Conservation (phyloP, 2,329 filamentous ascomycete genomes). For the Claviceps humidiphila region DNA sequence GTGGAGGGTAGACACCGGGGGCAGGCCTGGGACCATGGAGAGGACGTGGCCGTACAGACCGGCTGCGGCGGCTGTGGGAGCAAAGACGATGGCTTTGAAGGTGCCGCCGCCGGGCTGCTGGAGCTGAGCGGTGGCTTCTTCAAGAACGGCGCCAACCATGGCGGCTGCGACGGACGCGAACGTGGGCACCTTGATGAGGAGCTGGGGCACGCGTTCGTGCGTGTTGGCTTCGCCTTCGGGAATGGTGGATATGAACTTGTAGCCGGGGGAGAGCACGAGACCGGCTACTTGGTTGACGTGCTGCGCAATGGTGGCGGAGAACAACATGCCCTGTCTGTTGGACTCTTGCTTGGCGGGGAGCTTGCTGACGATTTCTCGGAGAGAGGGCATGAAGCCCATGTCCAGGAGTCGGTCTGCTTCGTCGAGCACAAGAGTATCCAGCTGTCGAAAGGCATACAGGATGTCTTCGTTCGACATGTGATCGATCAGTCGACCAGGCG, state of each 20-base stretch:
- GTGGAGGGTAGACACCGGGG: constrained; percentile 33
- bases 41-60: constrained; percentile 37
- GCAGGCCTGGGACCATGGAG: constrained; percentile 23
- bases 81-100: constrained; percentile 81
- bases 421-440: constrained; percentile 73
- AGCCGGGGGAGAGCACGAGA: constrained; percentile 52
- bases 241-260: constrained; percentile 74
- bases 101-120: constrained; percentile 18
- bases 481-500: constrained; percentile 66
- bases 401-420: constrained; percentile 74
- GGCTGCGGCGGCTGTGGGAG: constrained; percentile 44
- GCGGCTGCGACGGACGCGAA: constrained; percentile 53
- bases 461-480: constrained; percentile 64
- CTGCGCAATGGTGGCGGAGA: constrained; percentile 70
- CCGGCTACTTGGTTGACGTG: constrained; percentile 67
- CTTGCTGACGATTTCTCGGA: constrained; percentile 62
- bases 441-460: constrained; percentile 47
- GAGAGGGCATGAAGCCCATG: constrained; percentile 68
- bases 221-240: constrained; percentile 62
- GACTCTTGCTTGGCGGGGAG: constrained; percentile 49
- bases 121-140: constrained; percentile 25
- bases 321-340: constrained; percentile 62
- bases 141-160: constrained; percentile 42
- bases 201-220: constrained; percentile 64
- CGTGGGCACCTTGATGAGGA: constrained; percentile 52